A percentile compares a stretch with the other conserved stretches of the same genome.
phyloP scores from a whole-genome alignment of 176 grass and related monocot species.

The Zea luxurians region DNA sequence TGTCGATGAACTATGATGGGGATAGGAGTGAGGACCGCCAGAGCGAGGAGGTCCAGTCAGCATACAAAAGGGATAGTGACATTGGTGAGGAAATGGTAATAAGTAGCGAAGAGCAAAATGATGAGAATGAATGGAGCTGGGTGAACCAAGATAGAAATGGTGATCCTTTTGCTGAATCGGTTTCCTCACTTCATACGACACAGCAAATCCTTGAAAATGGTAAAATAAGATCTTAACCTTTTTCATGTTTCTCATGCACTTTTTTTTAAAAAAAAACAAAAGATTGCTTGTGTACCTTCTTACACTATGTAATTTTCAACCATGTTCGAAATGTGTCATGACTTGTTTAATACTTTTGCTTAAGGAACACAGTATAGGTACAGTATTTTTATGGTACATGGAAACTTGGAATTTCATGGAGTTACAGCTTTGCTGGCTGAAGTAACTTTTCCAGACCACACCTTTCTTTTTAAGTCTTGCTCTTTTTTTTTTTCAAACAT shows the following conservation, averaged over 20 bases:
- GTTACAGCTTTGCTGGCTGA: background rate
- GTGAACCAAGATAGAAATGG: slow-evolving; percentile 44
- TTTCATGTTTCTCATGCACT: background rate
- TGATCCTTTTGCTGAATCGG: slow-evolving; percentile 59
- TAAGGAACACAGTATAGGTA: background rate
- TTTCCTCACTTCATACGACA: slow-evolving; percentile 65
- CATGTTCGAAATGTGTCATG: slow-evolving; percentile 15
- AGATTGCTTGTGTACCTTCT: background rate
- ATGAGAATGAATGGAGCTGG: slow-evolving; percentile 56
- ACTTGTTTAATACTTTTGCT: background rate
- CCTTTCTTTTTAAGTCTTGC: background rate
- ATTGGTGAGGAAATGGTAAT: slow-evolving; percentile 32
- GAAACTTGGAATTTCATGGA: slow-evolving; percentile 7
- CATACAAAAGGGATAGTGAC: slow-evolving; percentile 42
- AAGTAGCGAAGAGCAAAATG: slow-evolving; percentile 43
- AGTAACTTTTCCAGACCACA: background rate
- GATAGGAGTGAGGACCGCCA: slow-evolving; percentile 47
- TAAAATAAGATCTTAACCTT: slow-evolving; percentile 22
- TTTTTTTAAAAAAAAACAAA: background rate
- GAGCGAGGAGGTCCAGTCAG: slow-evolving; percentile 59
- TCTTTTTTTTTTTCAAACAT: slow-evolving; percentile 2
- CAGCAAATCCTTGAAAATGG: slow-evolving; percentile 66
- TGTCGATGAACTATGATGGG: slow-evolving; percentile 41
- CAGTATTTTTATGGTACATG: background rate
- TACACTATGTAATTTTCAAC: slow-evolving; percentile 6